phyloP scores from a whole-genome alignment of 2,329 filamentous ascomycete genomes.

The Lachnellula occidentalis region DNA sequence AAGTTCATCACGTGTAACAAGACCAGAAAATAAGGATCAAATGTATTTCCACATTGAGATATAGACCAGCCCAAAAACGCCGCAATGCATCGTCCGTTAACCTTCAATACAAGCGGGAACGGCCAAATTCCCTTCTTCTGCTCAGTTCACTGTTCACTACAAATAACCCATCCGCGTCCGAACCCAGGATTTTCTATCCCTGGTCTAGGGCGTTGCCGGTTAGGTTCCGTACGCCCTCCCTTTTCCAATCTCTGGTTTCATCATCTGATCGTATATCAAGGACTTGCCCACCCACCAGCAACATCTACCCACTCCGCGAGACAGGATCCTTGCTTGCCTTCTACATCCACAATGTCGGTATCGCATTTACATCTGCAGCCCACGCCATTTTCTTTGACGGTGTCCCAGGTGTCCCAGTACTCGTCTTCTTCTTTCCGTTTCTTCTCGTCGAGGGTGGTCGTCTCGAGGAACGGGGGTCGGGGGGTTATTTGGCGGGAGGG shows the following conservation, averaged over 20 bases:
- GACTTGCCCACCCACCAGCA: slow-evolving; percentile 78
- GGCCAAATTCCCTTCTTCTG: slow-evolving; percentile 5
- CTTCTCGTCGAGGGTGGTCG: slow-evolving; percentile 74
- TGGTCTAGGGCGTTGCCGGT: background rate
- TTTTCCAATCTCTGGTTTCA: background rate
- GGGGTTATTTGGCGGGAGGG: slow-evolving; percentile 73
- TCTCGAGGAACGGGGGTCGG: slow-evolving; percentile 74
- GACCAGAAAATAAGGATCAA: slow-evolving; percentile 8
- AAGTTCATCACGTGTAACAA: too few species aligned
- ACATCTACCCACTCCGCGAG: slow-evolving; percentile 95
- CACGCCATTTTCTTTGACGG: slow-evolving; percentile 89
- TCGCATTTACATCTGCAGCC: slow-evolving; percentile 96
- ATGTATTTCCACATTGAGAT: slow-evolving; percentile 22
- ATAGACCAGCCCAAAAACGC: slow-evolving; percentile 17
- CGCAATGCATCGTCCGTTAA: slow-evolving; percentile 17
- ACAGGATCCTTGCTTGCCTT: slow-evolving; percentile 95
- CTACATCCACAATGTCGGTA: slow-evolving; percentile 94
- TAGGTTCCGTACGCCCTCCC: background rate
- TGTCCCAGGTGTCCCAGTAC: slow-evolving; percentile 88
- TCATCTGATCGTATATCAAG: slow-evolving; percentile 21
- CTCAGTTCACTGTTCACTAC: background rate
- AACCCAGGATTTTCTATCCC: background rate
- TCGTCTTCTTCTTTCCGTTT: slow-evolving; percentile 87
- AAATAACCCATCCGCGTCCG: background rate
- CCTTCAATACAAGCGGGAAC: slow-evolving; percentile 17